Evolutionary conservation across 129 eudicot species (phyloP).

Genomic region (Artemisia annua): DNA sequence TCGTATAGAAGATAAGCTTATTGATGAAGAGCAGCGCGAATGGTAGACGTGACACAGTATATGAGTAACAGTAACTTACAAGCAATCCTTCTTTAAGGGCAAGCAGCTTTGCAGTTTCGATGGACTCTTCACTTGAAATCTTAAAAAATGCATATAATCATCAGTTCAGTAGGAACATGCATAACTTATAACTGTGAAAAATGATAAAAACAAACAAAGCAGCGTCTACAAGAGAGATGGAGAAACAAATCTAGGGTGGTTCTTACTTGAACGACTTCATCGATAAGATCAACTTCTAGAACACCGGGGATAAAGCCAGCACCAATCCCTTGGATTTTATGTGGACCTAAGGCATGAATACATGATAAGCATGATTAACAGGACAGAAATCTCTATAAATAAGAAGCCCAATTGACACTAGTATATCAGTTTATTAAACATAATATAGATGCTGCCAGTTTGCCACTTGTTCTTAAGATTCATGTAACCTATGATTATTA

Average conservation of each 20-base stretch:
- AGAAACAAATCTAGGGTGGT: background rate
- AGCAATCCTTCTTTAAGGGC: conserved; percentile 90
- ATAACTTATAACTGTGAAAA: background rate
- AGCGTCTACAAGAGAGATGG: background rate
- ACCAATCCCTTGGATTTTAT: conserved; percentile 94
- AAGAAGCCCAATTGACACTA: conserved; percentile 9
- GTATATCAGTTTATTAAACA: conserved; percentile 13
- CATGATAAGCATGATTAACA: conserved; percentile 20
- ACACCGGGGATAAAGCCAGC: conserved; percentile 95
- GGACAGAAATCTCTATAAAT: background rate
- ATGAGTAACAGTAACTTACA: conserved; percentile 43
- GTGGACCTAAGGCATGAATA: conserved; percentile 72
- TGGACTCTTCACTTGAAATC: conserved; percentile 92
- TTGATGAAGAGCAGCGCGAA: background rate
- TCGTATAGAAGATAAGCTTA: conserved; percentile 10
- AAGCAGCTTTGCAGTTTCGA: conserved; percentile 84
- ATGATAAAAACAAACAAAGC: conserved; percentile 4
- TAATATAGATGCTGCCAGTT: conserved; percentile 12
- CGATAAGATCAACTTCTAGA: conserved; percentile 59
- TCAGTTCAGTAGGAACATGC: conserved; percentile 8
- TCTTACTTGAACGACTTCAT: conserved; percentile 93
- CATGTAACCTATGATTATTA: background rate
- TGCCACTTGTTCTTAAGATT: conserved; percentile 1
- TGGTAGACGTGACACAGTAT: background rate
- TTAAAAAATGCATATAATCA: conserved; percentile 21